Evolutionary conservation across 2,329 filamentous ascomycete genomes (phyloP).

Genomic region (Diaporthe nobilis): DNA sequence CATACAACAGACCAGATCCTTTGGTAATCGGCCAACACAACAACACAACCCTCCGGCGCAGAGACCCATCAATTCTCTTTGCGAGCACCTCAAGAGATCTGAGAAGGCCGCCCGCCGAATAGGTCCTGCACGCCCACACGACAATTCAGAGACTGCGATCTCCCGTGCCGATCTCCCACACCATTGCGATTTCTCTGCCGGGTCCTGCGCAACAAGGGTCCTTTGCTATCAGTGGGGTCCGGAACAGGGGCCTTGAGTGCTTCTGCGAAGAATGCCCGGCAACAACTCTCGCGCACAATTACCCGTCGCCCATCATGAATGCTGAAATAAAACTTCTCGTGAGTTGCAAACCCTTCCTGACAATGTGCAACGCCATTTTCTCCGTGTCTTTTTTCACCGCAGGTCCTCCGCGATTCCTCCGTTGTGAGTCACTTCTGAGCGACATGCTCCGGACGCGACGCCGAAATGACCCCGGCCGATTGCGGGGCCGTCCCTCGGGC

Average conservation of each 20-base stretch:
- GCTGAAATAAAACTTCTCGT: constrained; percentile 72
- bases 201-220: constrained; percentile 23
- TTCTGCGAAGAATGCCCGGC: constrained; percentile 39
- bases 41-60: not conserved
- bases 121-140: not conserved
- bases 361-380: not conserved
- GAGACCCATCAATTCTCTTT: not conserved
- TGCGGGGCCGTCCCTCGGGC: constrained; percentile 27
- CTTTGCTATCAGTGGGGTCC: constrained; percentile 36
- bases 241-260: constrained; percentile 31
- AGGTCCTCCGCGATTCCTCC: not conserved
- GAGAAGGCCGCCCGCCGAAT: not conserved
- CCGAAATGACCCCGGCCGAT: constrained; percentile 28
- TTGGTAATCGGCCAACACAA: not conserved
- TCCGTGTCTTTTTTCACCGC: not conserved
- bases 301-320: constrained; percentile 60
- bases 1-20: not conserved
- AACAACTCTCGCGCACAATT: constrained; percentile 14
- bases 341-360: constrained; percentile 48
- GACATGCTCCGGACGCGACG: not conserved
- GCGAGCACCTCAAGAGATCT: not conserved
- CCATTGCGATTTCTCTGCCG: constrained; percentile 18
- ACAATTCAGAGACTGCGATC: not conserved
- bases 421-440: not conserved
- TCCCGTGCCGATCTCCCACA: constrained; percentile 2